These are phyloP conservation scores for Loxodes magnus DNA, from an alignment of 73 alveolate species.

Conservation along the genomic window DNA sequence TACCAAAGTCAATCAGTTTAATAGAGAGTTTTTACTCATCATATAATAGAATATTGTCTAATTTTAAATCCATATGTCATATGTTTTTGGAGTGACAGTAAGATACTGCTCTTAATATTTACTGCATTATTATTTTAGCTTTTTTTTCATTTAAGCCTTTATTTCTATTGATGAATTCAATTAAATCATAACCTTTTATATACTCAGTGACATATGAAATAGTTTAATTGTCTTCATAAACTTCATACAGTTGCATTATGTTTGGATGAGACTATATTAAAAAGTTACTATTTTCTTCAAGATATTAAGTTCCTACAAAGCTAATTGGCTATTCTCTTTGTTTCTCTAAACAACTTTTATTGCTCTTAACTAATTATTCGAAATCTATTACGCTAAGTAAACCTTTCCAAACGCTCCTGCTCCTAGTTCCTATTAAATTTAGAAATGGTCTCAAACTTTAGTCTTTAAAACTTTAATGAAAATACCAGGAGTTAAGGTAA, in stretches of 20 bases:
- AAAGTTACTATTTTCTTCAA: too few species aligned
- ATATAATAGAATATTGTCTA: neutral
- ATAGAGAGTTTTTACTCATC: neutral
- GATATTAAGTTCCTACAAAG: too few species aligned
- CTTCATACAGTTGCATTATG: neutral
- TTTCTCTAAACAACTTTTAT: too few species aligned
- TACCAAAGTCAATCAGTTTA: neutral
- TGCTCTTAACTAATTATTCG: too few species aligned
- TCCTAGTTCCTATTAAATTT: too few species aligned
- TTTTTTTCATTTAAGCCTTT: constrained; percentile 25
- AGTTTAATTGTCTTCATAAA: neutral
- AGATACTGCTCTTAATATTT: constrained; percentile 32
- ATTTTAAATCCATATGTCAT: constrained; percentile 15
- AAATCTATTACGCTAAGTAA: too few species aligned
- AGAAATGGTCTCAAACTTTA: too few species aligned
- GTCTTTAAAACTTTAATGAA: too few species aligned
- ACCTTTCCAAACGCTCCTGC: too few species aligned
- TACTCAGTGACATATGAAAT: neutral
- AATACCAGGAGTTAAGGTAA: too few species aligned
- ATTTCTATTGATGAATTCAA: neutral
- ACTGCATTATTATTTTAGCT: constrained; percentile 24
- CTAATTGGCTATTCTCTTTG: too few species aligned
- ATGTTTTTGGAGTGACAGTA: constrained; percentile 30
- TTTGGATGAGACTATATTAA: too few species aligned
- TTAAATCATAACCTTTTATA: neutral